Evolutionary conservation across 805 yeast species (phyloP).

Genomic region (Candida stauntonica): DNA sequence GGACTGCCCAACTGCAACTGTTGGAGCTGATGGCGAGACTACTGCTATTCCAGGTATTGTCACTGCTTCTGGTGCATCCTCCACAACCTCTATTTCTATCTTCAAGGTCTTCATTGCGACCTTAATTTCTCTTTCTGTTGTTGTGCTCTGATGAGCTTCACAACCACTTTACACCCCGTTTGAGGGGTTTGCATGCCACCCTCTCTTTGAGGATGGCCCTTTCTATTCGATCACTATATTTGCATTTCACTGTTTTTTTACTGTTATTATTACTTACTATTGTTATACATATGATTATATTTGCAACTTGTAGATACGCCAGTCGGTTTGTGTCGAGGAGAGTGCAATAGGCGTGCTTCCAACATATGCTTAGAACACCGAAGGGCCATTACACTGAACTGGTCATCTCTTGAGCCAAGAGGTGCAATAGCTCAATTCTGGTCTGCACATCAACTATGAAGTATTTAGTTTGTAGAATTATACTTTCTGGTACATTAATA

Average conservation of each 20-base stretch:
- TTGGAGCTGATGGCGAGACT: slow-evolving; percentile 1
- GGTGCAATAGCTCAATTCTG: background rate
- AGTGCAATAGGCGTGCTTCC: too few species aligned
- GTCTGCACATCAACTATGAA: slow-evolving; percentile 6
- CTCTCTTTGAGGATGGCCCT: too few species aligned
- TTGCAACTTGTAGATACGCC: too few species aligned
- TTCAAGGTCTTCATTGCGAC: slow-evolving; percentile 4
- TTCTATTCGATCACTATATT: too few species aligned
- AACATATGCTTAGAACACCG: too few species aligned
- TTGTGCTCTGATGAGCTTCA: slow-evolving; percentile 4
- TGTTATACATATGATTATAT: too few species aligned
- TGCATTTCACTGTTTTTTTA: background rate
- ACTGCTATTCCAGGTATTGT: slow-evolving; percentile 4
- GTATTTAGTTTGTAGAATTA: slow-evolving; percentile 9
- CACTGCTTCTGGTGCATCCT: slow-evolving; percentile 11
- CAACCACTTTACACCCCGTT: background rate
- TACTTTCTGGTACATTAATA: slow-evolving; percentile 5
- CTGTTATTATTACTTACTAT: too few species aligned
- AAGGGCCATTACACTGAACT: too few species aligned
- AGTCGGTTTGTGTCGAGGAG: too few species aligned
- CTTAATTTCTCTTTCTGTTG: slow-evolving; percentile 1
- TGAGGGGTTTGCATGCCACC: too few species aligned
- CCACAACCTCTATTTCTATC: slow-evolving; percentile 3
- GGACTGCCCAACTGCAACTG: background rate
- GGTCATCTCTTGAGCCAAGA: background rate